Evolutionary conservation across 1,139 yeast species (phyloP).

Genomic region (Meyerozyma guilliermondii): DNA sequence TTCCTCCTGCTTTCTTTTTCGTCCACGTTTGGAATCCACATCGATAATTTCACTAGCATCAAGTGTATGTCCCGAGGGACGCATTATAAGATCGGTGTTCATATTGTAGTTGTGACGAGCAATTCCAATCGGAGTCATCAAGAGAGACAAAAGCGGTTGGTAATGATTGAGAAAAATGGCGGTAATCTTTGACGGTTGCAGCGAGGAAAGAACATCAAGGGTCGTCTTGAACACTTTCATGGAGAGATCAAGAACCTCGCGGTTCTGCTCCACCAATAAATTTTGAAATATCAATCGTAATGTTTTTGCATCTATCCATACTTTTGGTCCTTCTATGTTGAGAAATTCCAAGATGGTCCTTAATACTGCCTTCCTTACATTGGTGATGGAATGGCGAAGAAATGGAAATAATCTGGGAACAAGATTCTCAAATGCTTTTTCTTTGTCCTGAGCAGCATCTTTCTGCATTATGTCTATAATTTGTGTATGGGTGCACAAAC

Average conservation of each 20-base stretch:
- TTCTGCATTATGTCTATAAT: conserved; percentile 69
- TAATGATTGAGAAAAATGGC: conserved; percentile 48
- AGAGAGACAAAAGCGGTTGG: conserved; percentile 58
- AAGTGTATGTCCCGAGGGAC: conserved; percentile 70
- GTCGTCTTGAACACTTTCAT: conserved; percentile 48
- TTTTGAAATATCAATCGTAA: conserved; percentile 82
- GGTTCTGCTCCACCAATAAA: conserved; percentile 81
- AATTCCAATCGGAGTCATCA: conserved; percentile 93
- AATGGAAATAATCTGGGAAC: conserved; percentile 95
- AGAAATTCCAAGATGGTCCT: conserved; percentile 77
- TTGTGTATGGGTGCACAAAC: conserved; percentile 74
- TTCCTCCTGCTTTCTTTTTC: conserved; percentile 30
- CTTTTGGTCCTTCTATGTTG: conserved; percentile 63
- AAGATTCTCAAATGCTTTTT: conserved; percentile 52
- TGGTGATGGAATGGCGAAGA: conserved; percentile 86
- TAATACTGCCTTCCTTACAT: conserved; percentile 85
- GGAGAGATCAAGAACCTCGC: conserved; percentile 63
- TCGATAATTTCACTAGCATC: conserved; percentile 18
- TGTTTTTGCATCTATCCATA: conserved; percentile 75
- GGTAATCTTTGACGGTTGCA: conserved; percentile 27
- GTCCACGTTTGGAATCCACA: conserved; percentile 23
- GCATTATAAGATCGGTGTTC: conserved; percentile 67
- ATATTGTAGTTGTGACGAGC: conserved; percentile 84
- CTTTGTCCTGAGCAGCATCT: conserved; percentile 44
- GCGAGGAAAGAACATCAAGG: conserved; percentile 21